Base-by-base conservation (phyloP, 2,329 filamentous ascomycete genomes). In the Aspergillus ibericus region DNA sequence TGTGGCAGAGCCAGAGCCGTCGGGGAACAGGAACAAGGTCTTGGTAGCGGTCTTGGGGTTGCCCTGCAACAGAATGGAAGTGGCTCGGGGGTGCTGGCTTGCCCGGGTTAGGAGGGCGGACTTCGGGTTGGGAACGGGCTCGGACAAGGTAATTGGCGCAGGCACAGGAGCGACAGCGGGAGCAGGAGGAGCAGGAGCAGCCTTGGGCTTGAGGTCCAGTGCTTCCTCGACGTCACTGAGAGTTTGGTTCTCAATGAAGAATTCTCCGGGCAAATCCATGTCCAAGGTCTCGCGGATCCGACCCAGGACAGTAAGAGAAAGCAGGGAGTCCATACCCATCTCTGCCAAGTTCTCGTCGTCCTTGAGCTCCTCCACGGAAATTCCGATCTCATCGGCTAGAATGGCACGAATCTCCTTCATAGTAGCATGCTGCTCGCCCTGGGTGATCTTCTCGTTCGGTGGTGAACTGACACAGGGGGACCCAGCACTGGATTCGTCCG, bases 281-380 rank as follows among this genome's bases (percentile, higher is more conserved):
- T 76, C 76, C 20, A 78, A 56, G 12, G 72, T 72, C 59, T 80
- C 78, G 9, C 78, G 77, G 32, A 80, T 74, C 52, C 73, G 76
- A 44, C 77, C 77, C 15, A 80, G 72, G 6, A 79, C 76, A 2
- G 77, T 78, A 27, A 80, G 68, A 5, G 76, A 77, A 70, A 80
- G 77, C 22, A 80, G 66, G 4, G 78, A 80, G 58, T 80, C 78
- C 69, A 80, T 77, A 5, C 78, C 78, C 65, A 80, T 71, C 53
- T 77, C 74, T 20, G 68, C 72, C 40, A 80, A 68, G 55, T 78
- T 78, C 10, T 73, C 73, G 8, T 75, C 69, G 25, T 69, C 73
- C 9, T 71, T 66, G 25, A 80, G 70, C 42, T 80, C 78, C 9
- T 70, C 70, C 2, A 75, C 65, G 10, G 75, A 63, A 34, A 80